These are phyloP conservation scores for Aspergillus sp. DNA, from an alignment of 2,329 filamentous ascomycete species.

Conservation along the genomic window DNA sequence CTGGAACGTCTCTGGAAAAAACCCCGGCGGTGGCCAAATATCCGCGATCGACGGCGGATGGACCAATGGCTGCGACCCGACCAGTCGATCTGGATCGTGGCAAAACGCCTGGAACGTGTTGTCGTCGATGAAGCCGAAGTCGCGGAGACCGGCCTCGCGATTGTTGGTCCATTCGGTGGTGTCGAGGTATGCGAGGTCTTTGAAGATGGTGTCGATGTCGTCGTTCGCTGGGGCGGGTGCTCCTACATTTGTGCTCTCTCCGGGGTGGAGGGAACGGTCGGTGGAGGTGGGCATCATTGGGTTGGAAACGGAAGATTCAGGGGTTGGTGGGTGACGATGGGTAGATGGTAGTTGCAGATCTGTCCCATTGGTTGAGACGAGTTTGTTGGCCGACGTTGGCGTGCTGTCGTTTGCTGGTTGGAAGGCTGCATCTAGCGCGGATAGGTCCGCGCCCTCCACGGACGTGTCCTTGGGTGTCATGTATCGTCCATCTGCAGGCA, in stretches of 20 bases:
- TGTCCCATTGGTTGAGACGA: conserved; percentile 13
- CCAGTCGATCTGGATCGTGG: conserved; percentile 37
- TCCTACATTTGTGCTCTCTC: conserved; percentile 4
- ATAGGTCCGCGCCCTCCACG: conserved; percentile 21
- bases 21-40: conserved; percentile 37
- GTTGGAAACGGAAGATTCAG: conserved; percentile 27
- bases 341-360: conserved; percentile 9
- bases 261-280: conserved; percentile 9
- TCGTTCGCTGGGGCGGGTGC: conserved; percentile 7
- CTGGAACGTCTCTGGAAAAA: conserved; percentile 35
- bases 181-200: conserved; percentile 39
- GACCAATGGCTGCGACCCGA: conserved; percentile 27
- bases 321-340: conserved; percentile 23
- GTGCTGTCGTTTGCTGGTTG: conserved; percentile 9
- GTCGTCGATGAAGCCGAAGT: conserved; percentile 39
- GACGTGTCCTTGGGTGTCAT: conserved; percentile 25
- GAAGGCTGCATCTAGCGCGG: conserved; percentile 16
- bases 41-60: conserved; percentile 34
- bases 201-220: conserved; percentile 39
- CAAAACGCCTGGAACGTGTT: conserved; percentile 39
- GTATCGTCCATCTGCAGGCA: conserved; percentile 24
- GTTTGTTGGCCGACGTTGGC: conserved; percentile 12
- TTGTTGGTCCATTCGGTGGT: conserved; percentile 38
- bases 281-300: conserved; percentile 10
- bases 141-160: conserved; percentile 34